Base-by-base conservation (phyloP, 1,284 basidiomycete species). In the Cryptococcus hybrid region DNA sequence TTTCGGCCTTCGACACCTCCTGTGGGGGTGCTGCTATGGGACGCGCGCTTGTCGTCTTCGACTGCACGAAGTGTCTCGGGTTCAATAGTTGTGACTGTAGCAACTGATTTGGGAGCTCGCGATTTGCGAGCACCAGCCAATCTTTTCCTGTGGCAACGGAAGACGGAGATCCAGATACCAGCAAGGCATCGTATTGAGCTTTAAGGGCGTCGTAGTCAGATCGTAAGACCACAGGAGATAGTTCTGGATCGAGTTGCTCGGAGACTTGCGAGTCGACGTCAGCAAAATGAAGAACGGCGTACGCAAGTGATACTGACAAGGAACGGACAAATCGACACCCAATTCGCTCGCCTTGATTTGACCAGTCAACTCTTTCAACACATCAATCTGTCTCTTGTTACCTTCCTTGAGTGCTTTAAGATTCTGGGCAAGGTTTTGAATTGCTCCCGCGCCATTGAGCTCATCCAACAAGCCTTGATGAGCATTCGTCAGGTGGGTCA, bases 161-260 rank as follows among this genome's bases (percentile, higher is more conserved):
- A 6, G 15, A 35, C 5, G 47, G 47, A 12, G 13, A 13, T 35
- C 18, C 15, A 13, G 63, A 59, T 37, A 57, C 62, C 4, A 67
- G 47, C 12, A 74, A 57, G 13, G 63, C 60, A 7, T 75, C 72
- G 50, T 73, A 72, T 11, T 64, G 59, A 5, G 68, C 58, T 60
- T 74, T 71, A 18, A 74, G 67, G 3, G 61, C 60, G 46, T 76
- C 71, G 50, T 74, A 73, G 24, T 74, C 72, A 6, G 56, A 50
- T 15, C 67, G 61, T 3, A 73, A 67, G 43, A 66, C 68, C 5
- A 60, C 46, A 36, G 66, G 57, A 0, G 65, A 60, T 3, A 68
- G 55, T n/a, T 58, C 57, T 0, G 66, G 63, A 53, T 67, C 68
- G 46, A 70, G 51, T 24, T 35, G 47, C 30, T 36, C 30, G 13